Base-by-base conservation (phyloP, 108 stramenopile species). In the Nitzschia palea region DNA sequence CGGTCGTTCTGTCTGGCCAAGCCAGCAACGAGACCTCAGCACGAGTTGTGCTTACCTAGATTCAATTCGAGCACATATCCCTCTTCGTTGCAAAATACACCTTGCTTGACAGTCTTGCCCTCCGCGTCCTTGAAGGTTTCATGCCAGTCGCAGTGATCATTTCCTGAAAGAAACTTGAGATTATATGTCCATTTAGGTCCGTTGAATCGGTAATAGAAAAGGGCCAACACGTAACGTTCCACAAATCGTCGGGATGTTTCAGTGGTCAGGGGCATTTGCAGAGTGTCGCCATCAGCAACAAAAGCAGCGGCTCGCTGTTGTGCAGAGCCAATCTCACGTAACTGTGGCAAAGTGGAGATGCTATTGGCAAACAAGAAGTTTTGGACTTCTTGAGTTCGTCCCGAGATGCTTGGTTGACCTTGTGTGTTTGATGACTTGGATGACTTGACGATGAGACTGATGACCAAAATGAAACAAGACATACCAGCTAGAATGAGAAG, bases 1-100 rank as follows among this genome's bases (percentile, higher is more conserved):
- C 30, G 26, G 28, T 3, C 29, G 18, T 22, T 31, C 14, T 27
- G 3, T 26, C 32, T 1, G n/a, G 2, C 23, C n/a, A n/a, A n/a
- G n/a, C n/a, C n/a, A n/a, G n/a, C n/a, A n/a, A n/a, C n/a, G n/a
- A n/a, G n/a, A n/a, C n/a, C n/a, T n/a, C n/a, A n/a, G n/a, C n/a
- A n/a, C n/a, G n/a, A n/a, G n/a, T n/a, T n/a, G n/a, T n/a, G n/a
- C 71, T 53, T 53, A 54, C 61, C 42, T 25, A 77, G 61, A 55
- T 70, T 50, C 22, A 77, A 25, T 36, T 42, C 68, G 0, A 40
- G 22, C 0, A 77, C 59, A 23, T 22, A 26, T 2, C 68, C 68
- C 17, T 51, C 37, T 3, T 43, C 23, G 28, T 60, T 40, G 27
- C 68, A 70, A 37, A 33, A 12, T 22, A 70, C 58, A 31, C 68